Base-by-base conservation (phyloP, 768 basidiomycete genomes). In the Suillus subluteus region DNA sequence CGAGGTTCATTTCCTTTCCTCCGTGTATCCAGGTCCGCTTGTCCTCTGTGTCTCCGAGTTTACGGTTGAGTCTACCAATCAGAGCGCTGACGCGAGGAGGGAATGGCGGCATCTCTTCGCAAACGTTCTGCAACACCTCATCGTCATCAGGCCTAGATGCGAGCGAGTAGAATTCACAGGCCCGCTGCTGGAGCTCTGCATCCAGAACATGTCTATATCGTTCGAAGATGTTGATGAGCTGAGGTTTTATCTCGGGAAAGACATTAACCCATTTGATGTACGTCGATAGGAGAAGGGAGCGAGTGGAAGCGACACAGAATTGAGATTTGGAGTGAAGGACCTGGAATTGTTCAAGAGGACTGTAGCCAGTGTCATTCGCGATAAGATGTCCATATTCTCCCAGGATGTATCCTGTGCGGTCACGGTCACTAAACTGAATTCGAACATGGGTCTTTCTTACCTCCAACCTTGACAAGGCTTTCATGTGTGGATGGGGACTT, bases 181-280 rank as follows among this genome's bases (percentile, higher is more conserved):
- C 98, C 63, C 98, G 91, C 77, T 99, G 98, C 77, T 99, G 98
- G 3, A 99, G 84, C 73, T 99, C 98, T 21, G 96, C 90, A 78
- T 99, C 98, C 16, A 99, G 88, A 55, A 98, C 94, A 73, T 97
- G 95, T n/a, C 95, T 90, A 75, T 98, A 99, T 18, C 96, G 94
- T 72, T 98, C 96, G 72, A 99, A 98, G 72, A 99, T 95, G 76
- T 91, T 92, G 75, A 98, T 73, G 37, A 99, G 87, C 70, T 98
- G 96, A 8, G 90, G 86, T 72, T 96, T 98, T 80, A 99, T 98
- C 78, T 99, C 98, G 23, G 98, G 98, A 79, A 99, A 99, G 65
- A 99, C 94, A 76, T 99, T 99, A 69, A 98, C 95, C 97, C 97
- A 99, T 86, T 99, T 99, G 82, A 98, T 91, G 76, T 99, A 99